Percentiles rank a stretch among this genome's conserved stretches.
Evolutionary conservation across 2,329 filamentous ascomycete species (phyloP).

Genomic region (Xylaria sp.): DNA sequence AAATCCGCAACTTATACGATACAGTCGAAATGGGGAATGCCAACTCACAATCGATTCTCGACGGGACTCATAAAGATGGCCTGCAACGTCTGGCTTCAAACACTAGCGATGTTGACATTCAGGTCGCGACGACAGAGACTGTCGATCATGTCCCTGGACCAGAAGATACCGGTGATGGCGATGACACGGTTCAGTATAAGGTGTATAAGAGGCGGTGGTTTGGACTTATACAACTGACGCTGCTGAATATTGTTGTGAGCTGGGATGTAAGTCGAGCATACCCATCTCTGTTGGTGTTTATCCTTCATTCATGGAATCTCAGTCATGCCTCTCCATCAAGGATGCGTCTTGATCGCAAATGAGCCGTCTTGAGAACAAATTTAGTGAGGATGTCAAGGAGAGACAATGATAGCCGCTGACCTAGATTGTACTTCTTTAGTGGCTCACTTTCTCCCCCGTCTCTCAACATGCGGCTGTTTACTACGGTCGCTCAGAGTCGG

Average conservation of each 20-base stretch:
- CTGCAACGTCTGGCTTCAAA: conserved; percentile 23
- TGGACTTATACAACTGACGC: conserved; percentile 72
- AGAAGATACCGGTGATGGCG: conserved; percentile 17
- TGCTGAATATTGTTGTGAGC: conserved; percentile 88
- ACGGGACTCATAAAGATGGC: conserved; percentile 9
- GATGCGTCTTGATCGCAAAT: background rate
- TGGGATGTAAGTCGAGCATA: conserved; percentile 74
- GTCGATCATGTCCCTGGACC: conserved; percentile 12
- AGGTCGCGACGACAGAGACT: conserved; percentile 8
- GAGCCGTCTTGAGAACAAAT: no score
- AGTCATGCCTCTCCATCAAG: background rate
- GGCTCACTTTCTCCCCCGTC: conserved; percentile 87
- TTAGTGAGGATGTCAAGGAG: background rate
- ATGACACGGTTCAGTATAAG: conserved; percentile 22
- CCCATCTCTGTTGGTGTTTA: background rate
- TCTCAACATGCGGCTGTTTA: conserved; percentile 68
- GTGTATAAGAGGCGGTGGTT: conserved; percentile 83
- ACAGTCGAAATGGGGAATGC: conserved; percentile 17
- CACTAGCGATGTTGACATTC: conserved; percentile 9
- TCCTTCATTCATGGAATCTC: background rate
- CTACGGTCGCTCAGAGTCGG: conserved; percentile 67
- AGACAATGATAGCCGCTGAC: conserved; percentile 1
- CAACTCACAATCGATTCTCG: background rate
- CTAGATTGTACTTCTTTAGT: conserved; percentile 45
- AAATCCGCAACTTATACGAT: conserved; percentile 23